Evolutionary conservation across 306 rosid genomes (phyloP).

Genomic region (Gillenia trifoliata): DNA sequence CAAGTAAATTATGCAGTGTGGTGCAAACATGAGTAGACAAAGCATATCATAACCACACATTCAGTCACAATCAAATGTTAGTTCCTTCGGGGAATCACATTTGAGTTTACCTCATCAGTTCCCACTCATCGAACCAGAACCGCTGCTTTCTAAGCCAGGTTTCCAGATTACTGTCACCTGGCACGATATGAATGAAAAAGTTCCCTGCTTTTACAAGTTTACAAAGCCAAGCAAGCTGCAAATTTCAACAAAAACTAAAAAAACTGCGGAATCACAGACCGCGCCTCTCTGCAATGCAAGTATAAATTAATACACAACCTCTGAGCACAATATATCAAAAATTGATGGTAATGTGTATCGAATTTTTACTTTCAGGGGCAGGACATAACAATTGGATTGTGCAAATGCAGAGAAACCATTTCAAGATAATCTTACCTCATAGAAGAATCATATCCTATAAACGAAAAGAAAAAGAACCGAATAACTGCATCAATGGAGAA

Average conservation of each 20-base stretch:
- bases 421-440: neutral
- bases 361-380: neutral
- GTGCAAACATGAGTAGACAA: slow-evolving; percentile 12
- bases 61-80: slow-evolving; percentile 4
- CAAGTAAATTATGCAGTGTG: slow-evolving; percentile 2
- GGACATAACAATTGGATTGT: neutral
- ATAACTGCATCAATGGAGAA: slow-evolving; percentile 11
- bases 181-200: slow-evolving; percentile 9
- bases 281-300: no score
- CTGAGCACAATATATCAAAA: neutral
- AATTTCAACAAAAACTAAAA: neutral
- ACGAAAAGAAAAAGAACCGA: neutral
- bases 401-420: neutral
- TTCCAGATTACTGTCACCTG: slow-evolving; percentile 11
- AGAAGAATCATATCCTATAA: slow-evolving; percentile 11
- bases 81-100: neutral
- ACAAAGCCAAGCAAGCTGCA: slow-evolving; percentile 9
- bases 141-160: slow-evolving; percentile 18
- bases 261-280: neutral
- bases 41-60: slow-evolving; percentile 18
- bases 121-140: slow-evolving; percentile 13
- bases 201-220: neutral
- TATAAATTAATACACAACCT: neutral
- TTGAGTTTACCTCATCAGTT: slow-evolving; percentile 13
- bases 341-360: no score